Evolutionary conservation across 2,329 filamentous ascomycete species (phyloP).

Genomic region (Cladophialophora carrionii): DNA sequence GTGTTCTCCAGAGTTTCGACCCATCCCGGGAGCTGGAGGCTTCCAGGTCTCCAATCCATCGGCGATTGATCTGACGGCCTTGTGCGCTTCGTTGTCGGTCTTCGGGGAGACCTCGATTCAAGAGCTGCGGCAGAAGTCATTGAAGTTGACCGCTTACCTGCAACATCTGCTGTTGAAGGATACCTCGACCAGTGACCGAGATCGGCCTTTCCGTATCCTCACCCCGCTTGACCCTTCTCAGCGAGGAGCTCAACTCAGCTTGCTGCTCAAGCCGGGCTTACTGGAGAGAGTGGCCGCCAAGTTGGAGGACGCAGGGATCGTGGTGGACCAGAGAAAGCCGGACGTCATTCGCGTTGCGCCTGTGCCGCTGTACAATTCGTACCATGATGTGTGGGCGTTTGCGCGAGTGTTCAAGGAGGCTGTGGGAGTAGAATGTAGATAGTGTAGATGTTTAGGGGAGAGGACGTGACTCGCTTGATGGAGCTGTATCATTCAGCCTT

Average conservation of each 20-base stretch:
- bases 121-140: constrained; percentile 69
- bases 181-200: constrained; percentile 34
- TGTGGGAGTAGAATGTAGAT: background rate
- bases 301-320: constrained; percentile 69
- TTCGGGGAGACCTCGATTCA: constrained; percentile 72
- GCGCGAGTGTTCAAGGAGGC: constrained; percentile 2
- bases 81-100: constrained; percentile 72
- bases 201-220: constrained; percentile 62
- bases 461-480: background rate
- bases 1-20: constrained; percentile 63
- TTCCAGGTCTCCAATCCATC: constrained; percentile 83
- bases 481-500: no score
- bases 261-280: constrained; percentile 69
- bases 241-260: constrained; percentile 77
- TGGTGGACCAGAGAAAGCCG: constrained; percentile 82
- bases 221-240: constrained; percentile 70
- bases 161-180: constrained; percentile 64
- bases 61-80: constrained; percentile 74
- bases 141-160: constrained; percentile 75
- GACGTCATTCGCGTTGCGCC: constrained; percentile 84
- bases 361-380: constrained; percentile 68
- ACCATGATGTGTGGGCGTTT: constrained; percentile 10
- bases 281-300: constrained; percentile 67
- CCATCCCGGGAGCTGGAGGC: constrained; percentile 75
- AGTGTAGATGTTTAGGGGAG: background rate